Percentiles rank a stretch among this genome's conserved stretches.
Conservation (phyloP, 1,284 basidiomycete genomes). For the Coriolopsis trogii region DNA sequence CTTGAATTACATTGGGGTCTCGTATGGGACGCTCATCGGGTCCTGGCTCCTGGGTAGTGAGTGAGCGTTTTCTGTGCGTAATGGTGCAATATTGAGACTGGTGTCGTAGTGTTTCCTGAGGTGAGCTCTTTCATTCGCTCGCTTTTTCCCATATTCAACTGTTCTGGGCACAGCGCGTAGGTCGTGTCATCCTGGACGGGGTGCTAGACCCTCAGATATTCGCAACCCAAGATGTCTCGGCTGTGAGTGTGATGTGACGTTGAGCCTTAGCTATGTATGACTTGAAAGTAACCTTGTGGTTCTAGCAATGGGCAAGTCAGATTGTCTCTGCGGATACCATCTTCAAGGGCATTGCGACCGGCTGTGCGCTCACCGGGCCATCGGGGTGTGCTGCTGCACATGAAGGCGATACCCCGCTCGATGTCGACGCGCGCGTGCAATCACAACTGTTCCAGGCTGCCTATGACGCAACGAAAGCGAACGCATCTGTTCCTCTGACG, state of each 20-base stretch:
- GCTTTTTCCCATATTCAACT: background rate
- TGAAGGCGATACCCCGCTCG: background rate
- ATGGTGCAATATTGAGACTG: background rate
- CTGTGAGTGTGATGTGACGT: background rate
- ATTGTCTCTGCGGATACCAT: slow-evolving; percentile 4
- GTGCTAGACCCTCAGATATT: slow-evolving; percentile 3
- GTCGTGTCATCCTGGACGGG: slow-evolving; percentile 12
- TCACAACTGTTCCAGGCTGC: slow-evolving; percentile 1
- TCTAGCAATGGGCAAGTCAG: background rate
- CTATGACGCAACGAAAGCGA: background rate
- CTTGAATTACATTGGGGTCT: slow-evolving; percentile 15
- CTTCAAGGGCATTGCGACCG: slow-evolving; percentile 8
- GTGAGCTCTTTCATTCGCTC: background rate
- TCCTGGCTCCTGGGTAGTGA: slow-evolving; percentile 19
- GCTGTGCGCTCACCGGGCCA: slow-evolving; percentile 16
- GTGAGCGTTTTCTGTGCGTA: background rate
- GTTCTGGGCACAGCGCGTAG: slow-evolving; percentile 19
- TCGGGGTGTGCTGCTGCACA: slow-evolving; percentile 1
- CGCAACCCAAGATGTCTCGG: background rate
- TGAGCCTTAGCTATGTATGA: no score
- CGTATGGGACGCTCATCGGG: slow-evolving; percentile 16
- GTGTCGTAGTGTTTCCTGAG: slow-evolving; percentile 14
- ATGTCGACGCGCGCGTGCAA: slow-evolving; percentile 7
- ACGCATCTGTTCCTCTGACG: slow-evolving; percentile 3
- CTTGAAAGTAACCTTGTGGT: no score